Percentiles rank a stretch among this genome's conserved stretches.
These are phyloP conservation scores for Lasiosphaeriaceae sp. DNA, from an alignment of 495 filamentous ascomycete species.

Conservation along the genomic window DNA sequence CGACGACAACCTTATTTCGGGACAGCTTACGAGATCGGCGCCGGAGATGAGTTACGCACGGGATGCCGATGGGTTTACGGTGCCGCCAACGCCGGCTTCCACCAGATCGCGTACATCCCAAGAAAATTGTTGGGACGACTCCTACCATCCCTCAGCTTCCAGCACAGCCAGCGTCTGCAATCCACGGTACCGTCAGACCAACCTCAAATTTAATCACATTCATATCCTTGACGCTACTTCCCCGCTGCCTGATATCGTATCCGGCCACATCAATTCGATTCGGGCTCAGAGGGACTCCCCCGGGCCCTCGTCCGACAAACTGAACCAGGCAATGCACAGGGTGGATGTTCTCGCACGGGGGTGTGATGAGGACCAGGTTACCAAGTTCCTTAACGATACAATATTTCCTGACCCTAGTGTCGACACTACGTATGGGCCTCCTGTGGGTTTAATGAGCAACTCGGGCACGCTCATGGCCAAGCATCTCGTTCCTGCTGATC, in stretches of 20 bases:
- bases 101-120: background rate
- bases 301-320: conserved; percentile 15
- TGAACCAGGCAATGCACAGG: background rate
- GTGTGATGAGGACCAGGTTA: conserved; percentile 1
- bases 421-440: no score
- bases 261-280: conserved; percentile 10
- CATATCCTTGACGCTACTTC: conserved; percentile 7
- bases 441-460: no score
- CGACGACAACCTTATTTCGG: background rate
- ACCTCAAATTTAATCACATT: conserved; percentile 18
- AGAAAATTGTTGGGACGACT: background rate
- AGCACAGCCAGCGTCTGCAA: conserved; percentile 14
- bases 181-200: conserved; percentile 13
- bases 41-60: background rate
- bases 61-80: background rate
- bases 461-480: no score
- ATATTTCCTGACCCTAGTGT: no score
- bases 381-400: conserved; percentile 1
- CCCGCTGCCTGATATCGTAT: conserved; percentile 13
- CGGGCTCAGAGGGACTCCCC: conserved; percentile 14
- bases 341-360: conserved; percentile 4
- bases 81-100: background rate
- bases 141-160: background rate
- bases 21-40: background rate
- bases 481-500: no score